These are phyloP conservation scores for Phylloporus sp. DNA, from an alignment of 768 basidiomycete genomes.

Conservation along the genomic window DNA sequence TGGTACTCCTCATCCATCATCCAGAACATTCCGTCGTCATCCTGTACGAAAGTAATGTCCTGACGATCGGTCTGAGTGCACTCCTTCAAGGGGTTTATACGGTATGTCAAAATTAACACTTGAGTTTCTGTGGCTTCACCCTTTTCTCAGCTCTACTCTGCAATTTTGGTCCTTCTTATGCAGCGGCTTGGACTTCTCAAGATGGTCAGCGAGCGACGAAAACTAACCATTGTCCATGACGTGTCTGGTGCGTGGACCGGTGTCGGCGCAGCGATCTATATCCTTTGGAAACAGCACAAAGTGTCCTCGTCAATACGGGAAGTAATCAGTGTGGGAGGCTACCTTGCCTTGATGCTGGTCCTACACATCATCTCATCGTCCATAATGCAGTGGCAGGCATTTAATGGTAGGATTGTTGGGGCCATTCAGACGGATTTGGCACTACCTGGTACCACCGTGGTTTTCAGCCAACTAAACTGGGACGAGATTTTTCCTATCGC, in stretches of 20 bases:
- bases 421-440: neutral
- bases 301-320: neutral
- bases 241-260: neutral
- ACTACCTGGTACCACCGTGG: neutral
- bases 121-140: neutral
- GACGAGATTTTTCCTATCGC: neutral
- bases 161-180: neutral
- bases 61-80: neutral
- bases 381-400: neutral
- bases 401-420: too few species aligned
- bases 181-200: neutral
- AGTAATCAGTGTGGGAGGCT: neutral
- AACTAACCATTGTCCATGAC: neutral
- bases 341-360: neutral
- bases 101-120: neutral
- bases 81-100: neutral
- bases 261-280: neutral
- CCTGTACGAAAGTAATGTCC: neutral
- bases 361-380: neutral
- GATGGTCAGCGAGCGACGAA: neutral
- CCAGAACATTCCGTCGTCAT: neutral
- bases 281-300: neutral
- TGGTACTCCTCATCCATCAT: neutral
- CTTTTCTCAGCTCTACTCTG: neutral
- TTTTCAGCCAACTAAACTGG: neutral